Percentiles rank a stretch among this genome's conserved stretches.
These are phyloP conservation scores for Pyrus bretschneideri DNA, from an alignment of 306 rosid species.

Conservation along the genomic window DNA sequence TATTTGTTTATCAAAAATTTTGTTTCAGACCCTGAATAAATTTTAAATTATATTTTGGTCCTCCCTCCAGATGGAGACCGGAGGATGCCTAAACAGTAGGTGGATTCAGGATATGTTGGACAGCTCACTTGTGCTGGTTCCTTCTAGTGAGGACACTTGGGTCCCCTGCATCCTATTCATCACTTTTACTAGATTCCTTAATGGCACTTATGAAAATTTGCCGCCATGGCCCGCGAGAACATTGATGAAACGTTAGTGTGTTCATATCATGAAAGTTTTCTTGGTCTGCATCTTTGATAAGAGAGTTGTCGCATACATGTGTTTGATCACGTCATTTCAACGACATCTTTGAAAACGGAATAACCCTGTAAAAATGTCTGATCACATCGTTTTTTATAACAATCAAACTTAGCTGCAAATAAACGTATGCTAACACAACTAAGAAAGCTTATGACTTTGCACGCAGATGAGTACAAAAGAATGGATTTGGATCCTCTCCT, in stretches of 20 bases:
- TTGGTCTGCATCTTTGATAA: no score
- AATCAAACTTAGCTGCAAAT: not conserved
- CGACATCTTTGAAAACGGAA: no score
- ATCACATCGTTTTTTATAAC: no score
- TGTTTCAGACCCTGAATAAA: not conserved
- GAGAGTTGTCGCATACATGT: fast-evolving
- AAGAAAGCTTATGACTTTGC: not conserved
- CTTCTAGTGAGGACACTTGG: not conserved
- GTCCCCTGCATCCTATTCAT: not conserved
- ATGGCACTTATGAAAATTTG: not conserved
- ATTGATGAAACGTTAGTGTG: not conserved
- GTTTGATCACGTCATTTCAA: not conserved
- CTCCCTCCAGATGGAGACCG: not conserved
- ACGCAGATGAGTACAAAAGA: not conserved
- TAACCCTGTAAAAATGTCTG: no score
- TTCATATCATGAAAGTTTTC: no score
- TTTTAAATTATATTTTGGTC: not conserved
- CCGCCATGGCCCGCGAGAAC: not conserved
- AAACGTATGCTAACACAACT: not conserved
- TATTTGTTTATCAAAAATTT: not conserved
- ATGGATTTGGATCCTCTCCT: no score
- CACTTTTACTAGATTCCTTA: not conserved
- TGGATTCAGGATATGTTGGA: not conserved
- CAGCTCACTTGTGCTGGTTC: constrained; percentile 20
- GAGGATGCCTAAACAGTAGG: not conserved